phyloP scores from a whole-genome alignment of 2,329 filamentous ascomycete genomes.

The Claviceps paspali region DNA sequence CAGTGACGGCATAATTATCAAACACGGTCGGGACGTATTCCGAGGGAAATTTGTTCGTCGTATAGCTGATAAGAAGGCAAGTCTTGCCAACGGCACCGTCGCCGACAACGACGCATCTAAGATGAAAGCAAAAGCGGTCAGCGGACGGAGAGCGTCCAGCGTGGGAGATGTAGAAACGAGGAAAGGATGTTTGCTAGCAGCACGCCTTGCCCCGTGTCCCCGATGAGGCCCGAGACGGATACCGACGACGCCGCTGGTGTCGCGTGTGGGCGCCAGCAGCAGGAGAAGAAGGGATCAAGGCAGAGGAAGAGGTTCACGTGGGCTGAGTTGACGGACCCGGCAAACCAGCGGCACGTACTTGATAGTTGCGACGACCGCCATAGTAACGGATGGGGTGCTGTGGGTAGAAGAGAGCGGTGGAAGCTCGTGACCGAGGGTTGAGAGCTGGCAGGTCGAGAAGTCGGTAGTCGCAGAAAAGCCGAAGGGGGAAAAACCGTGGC shows the following conservation, averaged over 20 bases:
- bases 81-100: constrained; percentile 99
- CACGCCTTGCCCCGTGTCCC: neutral
- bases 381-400: constrained; percentile 22
- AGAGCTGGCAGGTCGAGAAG: too few species aligned
- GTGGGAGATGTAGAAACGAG: neutral
- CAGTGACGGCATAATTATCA: constrained; percentile 98
- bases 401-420: neutral
- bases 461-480: constrained; percentile 1
- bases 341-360: constrained; percentile 31
- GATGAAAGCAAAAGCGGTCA: neutral
- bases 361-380: constrained; percentile 49
- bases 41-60: constrained; percentile 98
- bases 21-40: constrained; percentile 99
- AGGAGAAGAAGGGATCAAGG: neutral
- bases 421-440: neutral
- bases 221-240: neutral
- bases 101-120: constrained; percentile 93
- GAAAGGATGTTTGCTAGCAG: neutral
- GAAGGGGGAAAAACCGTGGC: constrained; percentile 1
- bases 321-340: neutral
- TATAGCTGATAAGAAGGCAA: constrained; percentile 97
- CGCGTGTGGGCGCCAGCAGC: constrained; percentile 5
- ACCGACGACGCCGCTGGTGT: neutral
- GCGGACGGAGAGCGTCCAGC: neutral
- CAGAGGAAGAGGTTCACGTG: neutral